Evolutionary conservation across 768 basidiomycete species (phyloP), one percentile per base, ranked within the genome.

Genomic region (Lactarius deliciosus): DNA sequence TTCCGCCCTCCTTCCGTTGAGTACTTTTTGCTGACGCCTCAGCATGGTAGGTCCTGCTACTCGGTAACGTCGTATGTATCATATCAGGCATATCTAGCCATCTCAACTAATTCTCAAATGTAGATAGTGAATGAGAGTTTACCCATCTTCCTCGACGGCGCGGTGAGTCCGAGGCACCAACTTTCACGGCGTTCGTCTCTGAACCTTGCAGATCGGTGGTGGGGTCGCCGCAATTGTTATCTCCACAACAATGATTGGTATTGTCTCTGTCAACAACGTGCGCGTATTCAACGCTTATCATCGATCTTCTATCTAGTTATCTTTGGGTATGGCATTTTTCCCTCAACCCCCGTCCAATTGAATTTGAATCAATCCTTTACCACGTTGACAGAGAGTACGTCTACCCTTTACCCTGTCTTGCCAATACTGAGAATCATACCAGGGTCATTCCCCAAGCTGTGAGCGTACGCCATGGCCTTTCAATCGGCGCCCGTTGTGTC

Each of bases 71-170:
- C 66, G 90, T 91, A 72, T 64, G 89, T 76, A 22, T 55, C 18
- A 30, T 10, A 5, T 18, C 9, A 20, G 30, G 15, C 16, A 50
- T 38, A 3, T 15, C 5, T 5, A 5, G 2, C 9, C 2, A 34
- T 5, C 18, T 36, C 36, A 32, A 25, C 45, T 55, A 13, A 61
- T 55, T 8, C 54, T 32, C 18, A 36, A 64, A 15, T 41, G 5
- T 58, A 91, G 91, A 85, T 92, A 64, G 79, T 92, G 63, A 93
- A 93, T 68, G 91, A 92, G 74, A 89, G 88, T 77, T 82, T 94
- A 64, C 90, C 90, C 41, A 91, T 93, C 54, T 92, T 92, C 74
- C 77, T 92, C 57, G 90, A 92, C 72, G 86, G 85, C 69, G 90
- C 90, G 20, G 81, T 84, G 73, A 61, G 76, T 25, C n/a, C 16